A percentile compares a stretch with the other conserved stretches of the same genome.
Evolutionary conservation across 1,284 basidiomycete genomes (phyloP).

Genomic region (Macrocystidia cucumis): DNA sequence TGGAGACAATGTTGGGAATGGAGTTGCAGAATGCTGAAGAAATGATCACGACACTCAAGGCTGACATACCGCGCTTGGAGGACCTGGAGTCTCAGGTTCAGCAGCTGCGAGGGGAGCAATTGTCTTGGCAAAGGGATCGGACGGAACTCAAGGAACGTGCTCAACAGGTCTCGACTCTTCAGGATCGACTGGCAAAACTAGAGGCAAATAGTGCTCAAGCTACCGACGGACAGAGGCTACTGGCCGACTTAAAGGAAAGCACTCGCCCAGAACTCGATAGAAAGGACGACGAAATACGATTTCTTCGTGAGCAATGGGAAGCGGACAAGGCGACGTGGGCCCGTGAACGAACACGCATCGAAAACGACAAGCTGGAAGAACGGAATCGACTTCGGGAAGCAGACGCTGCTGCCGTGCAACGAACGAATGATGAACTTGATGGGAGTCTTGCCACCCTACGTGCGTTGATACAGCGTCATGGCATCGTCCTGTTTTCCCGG

Average conservation of each 20-base stretch:
- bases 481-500: conserved; percentile 41
- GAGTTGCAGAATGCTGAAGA: conserved; percentile 63
- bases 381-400: conserved; percentile 30
- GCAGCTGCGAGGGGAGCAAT: conserved; percentile 40
- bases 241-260: conserved; percentile 26
- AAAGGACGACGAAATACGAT: conserved; percentile 41
- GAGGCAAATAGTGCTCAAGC: conserved; percentile 36
- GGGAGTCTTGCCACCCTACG: conserved; percentile 36
- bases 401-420: conserved; percentile 22
- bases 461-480: conserved; percentile 42
- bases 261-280: conserved; percentile 29
- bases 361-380: conserved; percentile 45
- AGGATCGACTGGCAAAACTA: conserved; percentile 33
- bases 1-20: conserved; percentile 53
- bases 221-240: conserved; percentile 28
- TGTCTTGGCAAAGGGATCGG: conserved; percentile 47
- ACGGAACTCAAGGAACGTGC: conserved; percentile 31
- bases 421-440: conserved; percentile 42
- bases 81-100: conserved; percentile 43
- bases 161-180: conserved; percentile 31
- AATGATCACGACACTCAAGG: conserved; percentile 48
- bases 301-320: conserved; percentile 43
- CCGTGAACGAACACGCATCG: conserved; percentile 41
- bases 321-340: conserved; percentile 49
- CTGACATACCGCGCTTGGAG: conserved; percentile 52